Percentiles rank a stretch among this genome's conserved stretches.
phyloP scores from a whole-genome alignment of 2,329 filamentous ascomycete species.

The Colletotrichum coccodes region DNA sequence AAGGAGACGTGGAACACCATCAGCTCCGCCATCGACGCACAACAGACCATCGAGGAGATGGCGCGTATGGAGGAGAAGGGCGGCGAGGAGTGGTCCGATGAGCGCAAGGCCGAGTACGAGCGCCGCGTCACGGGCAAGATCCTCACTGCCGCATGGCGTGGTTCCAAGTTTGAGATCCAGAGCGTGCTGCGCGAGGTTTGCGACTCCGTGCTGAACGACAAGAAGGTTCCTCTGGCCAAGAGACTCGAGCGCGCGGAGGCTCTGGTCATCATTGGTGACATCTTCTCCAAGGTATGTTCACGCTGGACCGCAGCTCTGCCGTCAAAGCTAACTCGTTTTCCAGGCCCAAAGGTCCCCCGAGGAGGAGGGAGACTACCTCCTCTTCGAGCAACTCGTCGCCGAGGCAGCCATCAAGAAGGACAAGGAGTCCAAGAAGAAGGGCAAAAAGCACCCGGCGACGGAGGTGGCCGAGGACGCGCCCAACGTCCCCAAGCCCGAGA shows the following conservation, averaged over 20 bases:
- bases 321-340: constrained; percentile 31
- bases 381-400: constrained; percentile 97
- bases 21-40: constrained; percentile 93
- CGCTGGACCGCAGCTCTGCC: background rate
- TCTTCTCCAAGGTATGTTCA: constrained; percentile 81
- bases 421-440: constrained; percentile 78
- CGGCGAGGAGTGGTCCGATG: constrained; percentile 97
- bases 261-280: constrained; percentile 86
- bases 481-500: constrained; percentile 37
- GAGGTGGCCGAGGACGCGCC: constrained; percentile 39
- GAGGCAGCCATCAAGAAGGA: constrained; percentile 97
- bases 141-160: constrained; percentile 93
- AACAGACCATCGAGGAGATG: constrained; percentile 99
- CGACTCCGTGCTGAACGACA: constrained; percentile 83
- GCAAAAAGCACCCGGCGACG: constrained; percentile 59
- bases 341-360: constrained; percentile 90
- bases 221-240: constrained; percentile 84
- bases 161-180: constrained; percentile 98
- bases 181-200: constrained; percentile 94
- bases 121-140: constrained; percentile 97
- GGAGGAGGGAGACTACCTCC: constrained; percentile 98
- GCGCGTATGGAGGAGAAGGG: constrained; percentile 93
- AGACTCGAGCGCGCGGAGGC: constrained; percentile 91
- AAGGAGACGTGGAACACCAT: constrained; percentile 99
- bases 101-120: constrained; percentile 96